phyloP scores from a whole-genome alignment of 352 stramenopile genomes.

The Phytopythium montanum region DNA sequence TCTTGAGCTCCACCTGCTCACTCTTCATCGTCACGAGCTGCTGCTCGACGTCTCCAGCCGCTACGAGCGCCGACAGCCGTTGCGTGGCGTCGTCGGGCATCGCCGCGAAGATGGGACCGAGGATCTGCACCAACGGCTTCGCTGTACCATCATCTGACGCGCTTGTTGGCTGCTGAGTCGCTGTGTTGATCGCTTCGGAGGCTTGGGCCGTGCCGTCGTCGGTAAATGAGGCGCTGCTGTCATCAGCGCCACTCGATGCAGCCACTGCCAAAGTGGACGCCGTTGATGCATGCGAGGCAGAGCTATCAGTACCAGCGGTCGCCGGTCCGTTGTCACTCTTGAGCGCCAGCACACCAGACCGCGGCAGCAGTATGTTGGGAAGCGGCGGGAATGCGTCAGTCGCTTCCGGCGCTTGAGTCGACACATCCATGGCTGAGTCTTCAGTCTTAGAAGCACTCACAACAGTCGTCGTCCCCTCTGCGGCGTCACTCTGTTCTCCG shows the following conservation, averaged over 20 bases:
- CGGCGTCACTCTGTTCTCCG: not conserved
- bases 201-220: not conserved
- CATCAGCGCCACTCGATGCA: not conserved
- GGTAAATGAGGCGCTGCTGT: too few relatives aligned
- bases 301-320: not conserved
- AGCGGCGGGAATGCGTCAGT: constrained; percentile 34
- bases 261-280: not conserved
- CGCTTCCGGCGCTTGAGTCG: constrained; percentile 17
- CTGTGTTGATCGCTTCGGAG: not conserved
- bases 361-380: constrained; percentile 55
- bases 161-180: not conserved
- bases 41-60: constrained; percentile 64
- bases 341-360: constrained; percentile 9
- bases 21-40: constrained; percentile 70
- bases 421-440: constrained; percentile 3
- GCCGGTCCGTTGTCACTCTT: not conserved
- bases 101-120: constrained; percentile 23
- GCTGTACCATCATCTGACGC: not conserved
- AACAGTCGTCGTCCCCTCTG: not conserved
- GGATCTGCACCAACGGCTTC: not conserved
- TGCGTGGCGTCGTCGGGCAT: constrained; percentile 38
- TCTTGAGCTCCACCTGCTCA: constrained; percentile 65
- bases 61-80: constrained; percentile 49
- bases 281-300: not conserved
- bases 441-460: constrained; percentile 1